These are phyloP conservation scores for Trichoderma citrinoviride DNA, from an alignment of 2,329 filamentous ascomycete species.

Conservation along the genomic window DNA sequence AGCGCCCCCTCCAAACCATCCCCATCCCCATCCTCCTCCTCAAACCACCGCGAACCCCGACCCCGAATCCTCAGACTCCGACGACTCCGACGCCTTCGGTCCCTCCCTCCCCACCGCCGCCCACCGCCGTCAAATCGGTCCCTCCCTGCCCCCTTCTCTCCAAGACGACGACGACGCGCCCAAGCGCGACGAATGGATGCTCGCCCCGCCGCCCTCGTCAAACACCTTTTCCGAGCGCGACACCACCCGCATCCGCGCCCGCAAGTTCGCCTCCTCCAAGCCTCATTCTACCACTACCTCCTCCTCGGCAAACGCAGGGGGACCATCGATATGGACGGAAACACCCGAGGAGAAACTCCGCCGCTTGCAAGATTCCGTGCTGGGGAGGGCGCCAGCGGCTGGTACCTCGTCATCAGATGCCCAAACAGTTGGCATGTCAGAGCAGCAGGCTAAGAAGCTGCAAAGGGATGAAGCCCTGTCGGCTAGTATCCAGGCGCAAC, in stretches of 20 bases:
- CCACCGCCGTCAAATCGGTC: constrained; percentile 44
- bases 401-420: too few relatives aligned
- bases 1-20: constrained; percentile 42
- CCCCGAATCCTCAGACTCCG: constrained; percentile 37
- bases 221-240: constrained; percentile 63
- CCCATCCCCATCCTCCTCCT: too few relatives aligned
- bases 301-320: constrained; percentile 36
- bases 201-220: constrained; percentile 61
- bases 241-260: constrained; percentile 76
- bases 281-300: constrained; percentile 27
- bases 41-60: constrained; percentile 31
- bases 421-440: constrained; percentile 34
- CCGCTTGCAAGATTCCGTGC: constrained; percentile 74
- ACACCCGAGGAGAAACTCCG: constrained; percentile 84
- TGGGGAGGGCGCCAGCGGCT: constrained; percentile 61
- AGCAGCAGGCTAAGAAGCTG: constrained; percentile 56
- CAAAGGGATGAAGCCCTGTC: constrained; percentile 49
- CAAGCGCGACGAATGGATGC: constrained; percentile 83
- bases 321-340: constrained; percentile 82
- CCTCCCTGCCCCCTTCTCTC: constrained; percentile 35
- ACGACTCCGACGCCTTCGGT: constrained; percentile 54
- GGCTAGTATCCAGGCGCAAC: constrained; percentile 51
- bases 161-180: constrained; percentile 47
- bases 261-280: constrained; percentile 70
- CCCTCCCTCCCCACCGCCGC: constrained; percentile 54